These are phyloP conservation scores for Hura crepitans DNA, from an alignment of 441 rosid species.

Conservation along the genomic window DNA sequence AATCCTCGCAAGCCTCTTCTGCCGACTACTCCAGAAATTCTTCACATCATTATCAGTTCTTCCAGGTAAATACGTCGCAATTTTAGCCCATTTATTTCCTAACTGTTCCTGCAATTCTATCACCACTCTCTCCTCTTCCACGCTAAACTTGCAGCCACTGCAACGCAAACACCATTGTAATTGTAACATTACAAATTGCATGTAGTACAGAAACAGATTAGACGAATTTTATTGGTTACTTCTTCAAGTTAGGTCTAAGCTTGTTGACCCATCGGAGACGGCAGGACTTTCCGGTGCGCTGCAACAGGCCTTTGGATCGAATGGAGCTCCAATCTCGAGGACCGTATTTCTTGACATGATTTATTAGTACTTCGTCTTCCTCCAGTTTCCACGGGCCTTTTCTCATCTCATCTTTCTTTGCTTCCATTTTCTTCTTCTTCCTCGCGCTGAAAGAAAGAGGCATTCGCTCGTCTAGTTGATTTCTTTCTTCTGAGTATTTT, in stretches of 20 bases:
- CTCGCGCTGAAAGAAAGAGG: background rate
- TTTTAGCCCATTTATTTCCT: conserved; percentile 94
- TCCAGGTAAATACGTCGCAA: conserved; percentile 73
- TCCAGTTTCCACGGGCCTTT: conserved; percentile 96
- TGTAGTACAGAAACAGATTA: background rate
- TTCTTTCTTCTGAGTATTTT: background rate
- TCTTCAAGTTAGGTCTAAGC: conserved; percentile 85
- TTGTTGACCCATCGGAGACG: conserved; percentile 99
- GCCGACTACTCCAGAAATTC: conserved; percentile 95
- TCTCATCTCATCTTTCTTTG: conserved; percentile 49
- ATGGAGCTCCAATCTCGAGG: conserved; percentile 99
- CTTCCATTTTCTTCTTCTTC: conserved; percentile 31
- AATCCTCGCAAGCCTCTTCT: conserved; percentile 71
- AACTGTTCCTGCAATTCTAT: conserved; percentile 75
- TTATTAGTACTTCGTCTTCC: conserved; percentile 70
- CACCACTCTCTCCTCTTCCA: conserved; percentile 81
- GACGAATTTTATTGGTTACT: conserved; percentile 29
- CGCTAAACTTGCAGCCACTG: conserved; percentile 85
- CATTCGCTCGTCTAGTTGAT: background rate
- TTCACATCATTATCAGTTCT: conserved; percentile 91
- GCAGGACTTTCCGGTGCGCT: conserved; percentile 84
- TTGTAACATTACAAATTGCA: background rate
- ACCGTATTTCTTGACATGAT: conserved; percentile 66
- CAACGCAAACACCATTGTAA: background rate
- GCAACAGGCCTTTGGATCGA: conserved; percentile 94